Conservation (phyloP, 352 stramenopile species). For the Globisporangium paddicum region DNA sequence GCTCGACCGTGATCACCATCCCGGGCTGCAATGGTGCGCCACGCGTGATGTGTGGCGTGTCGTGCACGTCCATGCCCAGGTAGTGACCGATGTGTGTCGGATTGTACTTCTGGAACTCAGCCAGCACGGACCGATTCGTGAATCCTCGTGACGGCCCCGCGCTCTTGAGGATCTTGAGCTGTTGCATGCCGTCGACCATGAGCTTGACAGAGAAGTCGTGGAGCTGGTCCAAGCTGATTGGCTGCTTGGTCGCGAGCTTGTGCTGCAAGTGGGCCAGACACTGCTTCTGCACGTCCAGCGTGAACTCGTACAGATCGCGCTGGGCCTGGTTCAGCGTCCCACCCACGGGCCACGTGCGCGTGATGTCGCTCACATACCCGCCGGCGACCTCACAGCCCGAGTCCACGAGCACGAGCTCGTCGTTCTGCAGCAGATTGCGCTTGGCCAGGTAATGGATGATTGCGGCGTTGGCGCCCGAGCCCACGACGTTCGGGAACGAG, state of each 20-base stretch:
- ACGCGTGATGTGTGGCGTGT: constrained; percentile 70
- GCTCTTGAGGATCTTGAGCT: constrained; percentile 51
- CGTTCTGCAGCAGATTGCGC: constrained; percentile 39
- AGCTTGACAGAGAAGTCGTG: constrained; percentile 70
- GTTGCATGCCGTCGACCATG: constrained; percentile 62
- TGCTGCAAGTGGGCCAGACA: constrained; percentile 48
- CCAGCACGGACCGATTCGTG: constrained; percentile 28
- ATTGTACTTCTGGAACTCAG: constrained; percentile 79
- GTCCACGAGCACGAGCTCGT: constrained; percentile 85
- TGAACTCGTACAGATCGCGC: constrained; percentile 64
- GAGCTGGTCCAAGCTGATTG: constrained; percentile 66
- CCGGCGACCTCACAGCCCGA: constrained; percentile 76
- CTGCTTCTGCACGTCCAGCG: constrained; percentile 74
- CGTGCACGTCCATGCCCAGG: constrained; percentile 80
- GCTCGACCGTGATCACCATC: constrained; percentile 84
- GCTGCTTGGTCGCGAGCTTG: constrained; percentile 38
- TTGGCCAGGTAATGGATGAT: constrained; percentile 85
- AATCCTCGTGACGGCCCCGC: constrained; percentile 7
- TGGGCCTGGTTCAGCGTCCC: constrained; percentile 44
- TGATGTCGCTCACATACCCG: constrained; percentile 82
- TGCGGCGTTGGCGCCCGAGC: constrained; percentile 65
- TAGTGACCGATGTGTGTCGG: constrained; percentile 85
- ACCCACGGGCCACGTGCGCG: constrained; percentile 67
- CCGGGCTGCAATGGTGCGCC: constrained; percentile 48
- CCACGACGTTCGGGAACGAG: constrained; percentile 82